These are phyloP conservation scores for Mortierella hygrophila DNA, from an alignment of 192 early-diverging fungal species.

Conservation along the genomic window DNA sequence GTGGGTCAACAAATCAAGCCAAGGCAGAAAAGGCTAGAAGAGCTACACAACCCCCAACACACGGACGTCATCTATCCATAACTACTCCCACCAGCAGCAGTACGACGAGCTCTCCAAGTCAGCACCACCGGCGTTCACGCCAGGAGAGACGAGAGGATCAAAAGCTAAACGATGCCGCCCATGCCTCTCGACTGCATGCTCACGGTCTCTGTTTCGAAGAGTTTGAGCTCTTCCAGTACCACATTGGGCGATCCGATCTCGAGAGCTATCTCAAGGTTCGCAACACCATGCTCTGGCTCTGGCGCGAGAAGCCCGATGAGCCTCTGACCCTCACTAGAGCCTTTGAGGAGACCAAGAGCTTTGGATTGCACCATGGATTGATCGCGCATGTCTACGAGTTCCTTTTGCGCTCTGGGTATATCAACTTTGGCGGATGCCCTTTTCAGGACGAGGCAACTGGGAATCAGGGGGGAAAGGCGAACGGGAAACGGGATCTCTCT, in stretches of 20 bases:
- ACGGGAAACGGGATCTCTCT: not conserved
- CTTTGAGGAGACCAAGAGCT: conserved; percentile 35
- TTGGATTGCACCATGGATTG: conserved; percentile 36
- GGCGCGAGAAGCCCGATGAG: conserved; percentile 36
- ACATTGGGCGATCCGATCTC: conserved; percentile 27
- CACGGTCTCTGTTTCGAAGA: conserved; percentile 36
- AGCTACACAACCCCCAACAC: not conserved
- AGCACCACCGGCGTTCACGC: not conserved
- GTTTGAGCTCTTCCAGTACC: conserved; percentile 47
- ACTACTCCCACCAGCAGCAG: not conserved
- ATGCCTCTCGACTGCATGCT: conserved; percentile 39
- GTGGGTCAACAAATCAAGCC: not conserved
- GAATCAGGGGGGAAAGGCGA: not conserved
- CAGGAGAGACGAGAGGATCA: conserved; percentile 28
- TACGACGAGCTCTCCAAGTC: not conserved
- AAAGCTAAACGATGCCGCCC: conserved; percentile 39
- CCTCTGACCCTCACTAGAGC: conserved; percentile 30
- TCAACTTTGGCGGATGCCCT: conserved; percentile 63
- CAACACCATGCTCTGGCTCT: conserved; percentile 50
- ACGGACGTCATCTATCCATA: not conserved
- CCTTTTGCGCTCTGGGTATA: conserved; percentile 60
- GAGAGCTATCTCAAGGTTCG: conserved; percentile 41
- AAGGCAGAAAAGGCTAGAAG: not conserved
- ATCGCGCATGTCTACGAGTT: conserved; percentile 58
- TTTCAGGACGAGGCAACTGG: conserved; percentile 9